A percentile compares a stretch with the other conserved stretches of the same genome.
These are phyloP conservation scores for Barnettozyma populi DNA, from an alignment of 805 yeast genomes.

Conservation along the genomic window DNA sequence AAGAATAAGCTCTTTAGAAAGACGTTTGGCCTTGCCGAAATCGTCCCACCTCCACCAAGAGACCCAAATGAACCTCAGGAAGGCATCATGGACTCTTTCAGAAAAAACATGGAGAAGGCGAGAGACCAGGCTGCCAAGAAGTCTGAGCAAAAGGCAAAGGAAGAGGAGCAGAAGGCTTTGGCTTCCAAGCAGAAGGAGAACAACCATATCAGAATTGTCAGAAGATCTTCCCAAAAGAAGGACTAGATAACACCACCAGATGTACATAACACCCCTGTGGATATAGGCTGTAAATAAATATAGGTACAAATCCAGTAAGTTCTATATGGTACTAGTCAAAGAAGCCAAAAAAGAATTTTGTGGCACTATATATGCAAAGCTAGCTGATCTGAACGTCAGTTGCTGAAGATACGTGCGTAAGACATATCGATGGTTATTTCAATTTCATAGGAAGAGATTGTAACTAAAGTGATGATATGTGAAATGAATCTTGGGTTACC, in stretches of 20 bases:
- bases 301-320: neutral
- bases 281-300: neutral
- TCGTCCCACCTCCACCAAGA: conserved; percentile 47
- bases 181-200: conserved; percentile 28
- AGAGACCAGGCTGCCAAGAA: conserved; percentile 35
- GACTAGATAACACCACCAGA: neutral
- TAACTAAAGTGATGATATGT: no score
- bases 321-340: no score
- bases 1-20: conserved; percentile 56
- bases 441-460: no score
- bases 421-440: no score
- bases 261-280: neutral
- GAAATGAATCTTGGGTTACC: no score
- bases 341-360: no score
- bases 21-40: conserved; percentile 51
- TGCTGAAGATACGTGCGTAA: no score
- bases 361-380: no score
- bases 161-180: conserved; percentile 27
- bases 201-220: conserved; percentile 23
- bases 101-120: conserved; percentile 35
- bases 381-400: no score
- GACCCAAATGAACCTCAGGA: conserved; percentile 29
- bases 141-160: conserved; percentile 30
- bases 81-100: conserved; percentile 33
- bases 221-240: conserved; percentile 12